A percentile compares a stretch with the other conserved stretches of the same genome.
Conservation (phyloP, 2,329 filamentous ascomycete genomes). For the Stemphylium beticola region DNA sequence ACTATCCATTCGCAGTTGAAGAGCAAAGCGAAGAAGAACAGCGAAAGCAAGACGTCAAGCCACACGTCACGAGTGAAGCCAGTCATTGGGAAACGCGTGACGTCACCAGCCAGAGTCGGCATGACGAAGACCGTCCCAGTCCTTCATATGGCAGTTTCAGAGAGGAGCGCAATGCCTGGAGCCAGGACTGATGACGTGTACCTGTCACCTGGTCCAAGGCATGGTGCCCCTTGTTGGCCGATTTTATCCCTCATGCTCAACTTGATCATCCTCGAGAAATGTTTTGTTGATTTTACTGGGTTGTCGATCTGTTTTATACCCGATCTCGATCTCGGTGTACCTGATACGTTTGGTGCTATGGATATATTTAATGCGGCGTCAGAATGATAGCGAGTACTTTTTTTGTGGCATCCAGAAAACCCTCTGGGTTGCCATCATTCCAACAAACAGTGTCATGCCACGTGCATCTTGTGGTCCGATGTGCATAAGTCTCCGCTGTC, state of each 20-base stretch:
- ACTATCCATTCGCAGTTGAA: slow-evolving; percentile 52
- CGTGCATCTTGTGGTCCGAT: not conserved
- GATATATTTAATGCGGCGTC: slow-evolving; percentile 4
- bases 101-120: slow-evolving; percentile 25
- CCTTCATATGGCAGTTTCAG: slow-evolving; percentile 52
- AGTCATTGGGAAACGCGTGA: slow-evolving; percentile 52
- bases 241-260: not conserved
- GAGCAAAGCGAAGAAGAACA: slow-evolving; percentile 45
- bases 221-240: not conserved
- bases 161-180: slow-evolving; percentile 52
- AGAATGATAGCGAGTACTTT: not conserved
- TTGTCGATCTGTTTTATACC: slow-evolving; percentile 17
- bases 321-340: slow-evolving; percentile 8
- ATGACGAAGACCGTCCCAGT: slow-evolving; percentile 31
- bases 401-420: not conserved
- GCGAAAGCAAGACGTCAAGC: slow-evolving; percentile 41
- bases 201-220: not conserved
- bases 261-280: not conserved
- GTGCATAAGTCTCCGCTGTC: not conserved
- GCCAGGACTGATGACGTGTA: slow-evolving; percentile 24
- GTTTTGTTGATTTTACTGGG: slow-evolving; percentile 3
- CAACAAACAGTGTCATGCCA: not conserved
- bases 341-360: slow-evolving; percentile 4
- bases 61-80: slow-evolving; percentile 52
- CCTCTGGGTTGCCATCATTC: not conserved